Conservation (phyloP, 2,329 filamentous ascomycete genomes). For the Cordyceps fumosorosea region DNA sequence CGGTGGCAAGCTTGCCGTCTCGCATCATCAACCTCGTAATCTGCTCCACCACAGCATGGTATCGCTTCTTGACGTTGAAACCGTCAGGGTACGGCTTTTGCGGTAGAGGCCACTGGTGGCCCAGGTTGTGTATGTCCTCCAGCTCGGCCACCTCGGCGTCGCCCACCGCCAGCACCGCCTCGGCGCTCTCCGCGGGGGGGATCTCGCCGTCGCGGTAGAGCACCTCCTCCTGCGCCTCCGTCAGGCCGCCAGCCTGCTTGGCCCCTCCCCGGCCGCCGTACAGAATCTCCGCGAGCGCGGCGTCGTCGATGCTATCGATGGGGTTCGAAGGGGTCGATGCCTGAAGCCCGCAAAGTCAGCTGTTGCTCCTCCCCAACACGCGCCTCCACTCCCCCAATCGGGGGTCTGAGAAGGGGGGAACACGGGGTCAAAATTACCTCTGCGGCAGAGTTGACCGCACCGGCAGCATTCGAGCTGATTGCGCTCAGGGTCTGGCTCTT, state of each 20-base stretch:
- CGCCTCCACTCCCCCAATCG: neutral
- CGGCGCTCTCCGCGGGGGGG: conserved; percentile 28
- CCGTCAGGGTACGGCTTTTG: conserved; percentile 55
- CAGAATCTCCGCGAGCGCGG: conserved; percentile 29
- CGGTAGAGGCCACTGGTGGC: conserved; percentile 75
- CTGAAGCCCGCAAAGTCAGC: conserved; percentile 8
- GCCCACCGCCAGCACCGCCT: conserved; percentile 22
- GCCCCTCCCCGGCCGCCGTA: conserved; percentile 26
- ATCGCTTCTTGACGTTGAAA: conserved; percentile 68
- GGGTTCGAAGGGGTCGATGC: conserved; percentile 14
- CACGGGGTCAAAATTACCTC: neutral
- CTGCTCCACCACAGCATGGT: conserved; percentile 79
- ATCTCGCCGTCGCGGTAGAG: conserved; percentile 38
- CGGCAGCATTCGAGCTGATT: conserved; percentile 14
- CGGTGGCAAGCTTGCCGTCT: conserved; percentile 81
- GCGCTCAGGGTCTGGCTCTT: conserved; percentile 21
- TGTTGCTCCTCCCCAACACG: conserved; percentile 13
- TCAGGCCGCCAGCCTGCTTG: conserved; percentile 29
- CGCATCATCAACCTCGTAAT: conserved; percentile 87
- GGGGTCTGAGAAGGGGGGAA: neutral
- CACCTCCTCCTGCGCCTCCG: conserved; percentile 36
- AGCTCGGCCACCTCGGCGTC: conserved; percentile 16
- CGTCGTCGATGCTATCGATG: conserved; percentile 27
- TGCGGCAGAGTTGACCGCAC: neutral
- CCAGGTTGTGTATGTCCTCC: conserved; percentile 30